Evolutionary conservation across 2,329 filamentous ascomycete species (phyloP), one percentile per base, ranked within the genome.

Genomic region (Achaetomium macrosporum): DNA sequence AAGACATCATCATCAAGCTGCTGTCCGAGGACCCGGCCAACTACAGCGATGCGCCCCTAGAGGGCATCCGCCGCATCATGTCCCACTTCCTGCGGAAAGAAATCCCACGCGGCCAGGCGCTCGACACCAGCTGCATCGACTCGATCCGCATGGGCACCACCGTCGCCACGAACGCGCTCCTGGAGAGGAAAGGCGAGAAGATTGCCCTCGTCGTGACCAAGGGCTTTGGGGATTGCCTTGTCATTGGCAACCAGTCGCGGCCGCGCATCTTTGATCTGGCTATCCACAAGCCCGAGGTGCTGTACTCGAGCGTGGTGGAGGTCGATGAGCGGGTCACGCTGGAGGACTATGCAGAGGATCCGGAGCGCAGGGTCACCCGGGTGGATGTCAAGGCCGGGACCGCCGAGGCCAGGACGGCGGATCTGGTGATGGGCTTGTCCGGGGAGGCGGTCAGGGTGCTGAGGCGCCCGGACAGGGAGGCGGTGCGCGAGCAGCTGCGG

Each of bases 61-160:
- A 96, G 73, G 90, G 90, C 29, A 96, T 96, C 65, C 83, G 91
- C 15, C 84, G 91, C 53, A 84, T 96, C 52, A 82, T 96, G 70
- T 85, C 85, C 59, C 84, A 82, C 61, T 95, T 95, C 68, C 82
- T 84, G 2, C 77, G 79, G 50, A 77, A 79, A 53, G 84, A 92
- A 5, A 90, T 95, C 42, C 88, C 88, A 3, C 83, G 90, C 44
- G 90, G 89, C 25, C 76, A 90, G 66, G 75, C 87, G 1, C 74
- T 96, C 9, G 90, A 96, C 68, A 96, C 90, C 1, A 81, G 83
- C 16, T 73, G 84, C 64, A 95, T 96, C 61, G 88, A 93, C 61
- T 90, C 87, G 51, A 96, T 96, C 66, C 85, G 91, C 44, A 96
- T 96, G 91, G 91, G 91, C 42, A 96, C 91, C 1, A 96, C 91